Evolutionary conservation across 2,329 filamentous ascomycete genomes (phyloP).

Genomic region (Tolypocladium album): DNA sequence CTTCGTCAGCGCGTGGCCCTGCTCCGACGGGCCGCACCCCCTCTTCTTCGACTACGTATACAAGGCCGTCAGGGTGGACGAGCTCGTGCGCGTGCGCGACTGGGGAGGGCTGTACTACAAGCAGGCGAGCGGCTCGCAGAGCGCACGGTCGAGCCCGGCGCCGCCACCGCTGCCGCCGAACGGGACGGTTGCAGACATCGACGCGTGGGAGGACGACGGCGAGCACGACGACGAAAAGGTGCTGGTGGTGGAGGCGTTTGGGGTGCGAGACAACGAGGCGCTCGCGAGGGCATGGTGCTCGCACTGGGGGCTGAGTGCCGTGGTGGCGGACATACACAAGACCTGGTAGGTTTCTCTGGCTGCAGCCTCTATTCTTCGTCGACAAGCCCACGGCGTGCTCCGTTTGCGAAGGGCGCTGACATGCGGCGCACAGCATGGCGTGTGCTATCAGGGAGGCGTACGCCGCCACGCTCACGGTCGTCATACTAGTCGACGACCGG

Average conservation of each 20-base stretch:
- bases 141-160: constrained; percentile 23
- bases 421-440: constrained; percentile 40
- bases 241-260: constrained; percentile 61
- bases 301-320: constrained; percentile 61
- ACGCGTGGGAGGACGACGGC: constrained; percentile 10
- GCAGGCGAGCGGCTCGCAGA: constrained; percentile 12
- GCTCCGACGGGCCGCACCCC: constrained; percentile 52
- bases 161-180: constrained; percentile 8
- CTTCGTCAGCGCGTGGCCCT: constrained; percentile 58
- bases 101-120: constrained; percentile 44
- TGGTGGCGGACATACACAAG: constrained; percentile 57
- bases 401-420: constrained; percentile 5
- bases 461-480: constrained; percentile 60
- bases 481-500: constrained; percentile 52
- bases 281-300: constrained; percentile 68
- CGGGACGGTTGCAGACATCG: constrained; percentile 3
- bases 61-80: constrained; percentile 47
- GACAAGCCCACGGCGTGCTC: neutral
- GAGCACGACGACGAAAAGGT: constrained; percentile 52
- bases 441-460: constrained; percentile 69
- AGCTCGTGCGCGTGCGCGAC: constrained; percentile 53
- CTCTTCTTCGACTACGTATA: constrained; percentile 64
- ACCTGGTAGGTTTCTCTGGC: constrained; percentile 46
- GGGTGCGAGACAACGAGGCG: constrained; percentile 65
- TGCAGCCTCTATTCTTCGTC: neutral